Evolutionary conservation across 2,329 filamentous ascomycete species (phyloP).

Genomic region (Xylariaceae sp.): DNA sequence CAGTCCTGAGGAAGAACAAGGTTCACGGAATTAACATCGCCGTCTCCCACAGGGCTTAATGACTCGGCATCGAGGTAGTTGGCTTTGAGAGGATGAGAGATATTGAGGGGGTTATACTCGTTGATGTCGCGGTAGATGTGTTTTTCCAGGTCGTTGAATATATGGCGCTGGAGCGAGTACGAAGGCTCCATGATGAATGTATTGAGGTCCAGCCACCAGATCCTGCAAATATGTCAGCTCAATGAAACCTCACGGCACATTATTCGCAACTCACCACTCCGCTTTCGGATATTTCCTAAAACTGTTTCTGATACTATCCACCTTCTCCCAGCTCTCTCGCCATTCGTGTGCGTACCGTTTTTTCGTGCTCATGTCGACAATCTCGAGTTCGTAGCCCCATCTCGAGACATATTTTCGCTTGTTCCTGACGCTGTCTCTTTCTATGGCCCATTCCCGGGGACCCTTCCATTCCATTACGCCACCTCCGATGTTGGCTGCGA

Average conservation of each 20-base stretch:
- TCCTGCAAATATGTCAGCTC: slow-evolving; percentile 60
- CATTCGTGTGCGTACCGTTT: slow-evolving; percentile 98
- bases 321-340: slow-evolving; percentile 99
- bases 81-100: slow-evolving; percentile 77
- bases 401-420: slow-evolving; percentile 83
- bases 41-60: slow-evolving; percentile 75
- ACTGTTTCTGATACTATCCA: slow-evolving; percentile 85
- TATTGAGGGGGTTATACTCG: slow-evolving; percentile 91
- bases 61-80: slow-evolving; percentile 76
- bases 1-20: slow-evolving; percentile 92
- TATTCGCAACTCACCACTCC: slow-evolving; percentile 73
- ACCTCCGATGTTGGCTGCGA: slow-evolving; percentile 91
- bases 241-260: slow-evolving; percentile 8
- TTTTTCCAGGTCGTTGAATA: slow-evolving; percentile 78
- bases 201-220: slow-evolving; percentile 98
- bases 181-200: slow-evolving; percentile 97
- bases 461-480: slow-evolving; percentile 99
- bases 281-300: slow-evolving; percentile 94
- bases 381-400: slow-evolving; percentile 95
- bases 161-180: slow-evolving; percentile 85
- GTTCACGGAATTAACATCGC: slow-evolving; percentile 77
- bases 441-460: slow-evolving; percentile 95
- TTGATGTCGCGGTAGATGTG: slow-evolving; percentile 95
- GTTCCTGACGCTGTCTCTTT: slow-evolving; percentile 93
- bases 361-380: slow-evolving; percentile 98